phyloP scores from a whole-genome alignment of 2,329 filamentous ascomycete species.

The Colletotrichum camelliae region DNA sequence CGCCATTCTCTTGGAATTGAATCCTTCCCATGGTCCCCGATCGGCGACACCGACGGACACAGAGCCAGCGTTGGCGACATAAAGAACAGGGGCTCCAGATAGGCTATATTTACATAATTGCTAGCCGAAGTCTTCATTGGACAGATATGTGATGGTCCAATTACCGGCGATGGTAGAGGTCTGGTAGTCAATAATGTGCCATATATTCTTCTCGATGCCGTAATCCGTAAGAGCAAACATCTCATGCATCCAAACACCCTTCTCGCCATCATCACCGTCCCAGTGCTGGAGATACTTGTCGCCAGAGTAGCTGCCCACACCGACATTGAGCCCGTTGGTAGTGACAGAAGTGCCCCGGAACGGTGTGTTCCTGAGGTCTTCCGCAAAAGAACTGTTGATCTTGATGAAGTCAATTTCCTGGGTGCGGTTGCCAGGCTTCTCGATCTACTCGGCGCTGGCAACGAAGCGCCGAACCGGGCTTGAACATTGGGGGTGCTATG shows the following conservation, averaged over 20 bases:
- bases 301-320: slow-evolving; percentile 39
- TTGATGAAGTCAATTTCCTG: slow-evolving; percentile 31
- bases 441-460: slow-evolving; percentile 27
- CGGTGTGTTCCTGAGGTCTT: slow-evolving; percentile 26
- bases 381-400: slow-evolving; percentile 27
- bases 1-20: too few species aligned
- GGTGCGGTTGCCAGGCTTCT: slow-evolving; percentile 8
- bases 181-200: slow-evolving; percentile 34
- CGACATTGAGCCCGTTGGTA: slow-evolving; percentile 19
- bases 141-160: not conserved
- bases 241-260: slow-evolving; percentile 39
- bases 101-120: slow-evolving; percentile 22
- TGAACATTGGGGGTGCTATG: not conserved
- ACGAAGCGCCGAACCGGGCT: slow-evolving; percentile 21
- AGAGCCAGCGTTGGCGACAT: not conserved
- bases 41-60: slow-evolving; percentile 27
- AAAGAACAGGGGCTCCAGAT: slow-evolving; percentile 31
- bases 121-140: not conserved
- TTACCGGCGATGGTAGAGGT: slow-evolving; percentile 34
- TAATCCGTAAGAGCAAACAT: slow-evolving; percentile 27
- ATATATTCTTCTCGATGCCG: slow-evolving; percentile 23
- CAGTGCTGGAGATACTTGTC: slow-evolving; percentile 25
- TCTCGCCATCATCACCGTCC: slow-evolving; percentile 14
- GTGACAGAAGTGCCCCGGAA: slow-evolving; percentile 23
- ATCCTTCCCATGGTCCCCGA: not conserved